These are phyloP conservation scores for Boletellus ananiceps DNA, from an alignment of 768 basidiomycete species.

Conservation along the genomic window DNA sequence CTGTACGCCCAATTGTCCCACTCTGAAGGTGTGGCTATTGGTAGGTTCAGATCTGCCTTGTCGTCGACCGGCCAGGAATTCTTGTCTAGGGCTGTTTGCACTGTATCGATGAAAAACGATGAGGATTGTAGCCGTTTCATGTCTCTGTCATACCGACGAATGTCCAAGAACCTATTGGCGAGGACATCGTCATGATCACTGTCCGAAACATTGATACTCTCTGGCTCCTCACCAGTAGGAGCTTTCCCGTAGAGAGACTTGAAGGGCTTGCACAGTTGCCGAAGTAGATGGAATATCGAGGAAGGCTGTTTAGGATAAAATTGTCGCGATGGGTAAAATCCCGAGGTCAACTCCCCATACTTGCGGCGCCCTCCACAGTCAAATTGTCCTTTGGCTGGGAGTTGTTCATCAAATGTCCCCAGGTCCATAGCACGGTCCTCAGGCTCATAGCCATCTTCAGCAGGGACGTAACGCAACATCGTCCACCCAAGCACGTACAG, in stretches of 20 bases:
- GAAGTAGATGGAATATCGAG: neutral
- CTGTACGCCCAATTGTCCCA: too few relatives aligned
- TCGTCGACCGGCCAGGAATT: neutral
- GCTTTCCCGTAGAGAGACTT: neutral
- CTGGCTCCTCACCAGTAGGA: too few relatives aligned
- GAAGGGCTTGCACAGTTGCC: neutral
- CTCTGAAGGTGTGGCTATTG: neutral
- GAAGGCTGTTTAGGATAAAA: neutral
- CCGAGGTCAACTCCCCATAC: neutral
- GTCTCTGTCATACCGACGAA: neutral
- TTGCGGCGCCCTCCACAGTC: neutral
- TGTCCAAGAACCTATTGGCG: too few relatives aligned
- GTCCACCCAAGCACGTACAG: slow-evolving; percentile 10
- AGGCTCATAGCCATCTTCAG: neutral
- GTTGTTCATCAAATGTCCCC: neutral
- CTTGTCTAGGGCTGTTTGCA: neutral
- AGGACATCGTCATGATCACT: too few relatives aligned
- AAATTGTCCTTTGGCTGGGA: too few relatives aligned
- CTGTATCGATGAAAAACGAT: neutral
- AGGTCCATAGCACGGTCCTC: neutral
- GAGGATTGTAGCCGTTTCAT: neutral
- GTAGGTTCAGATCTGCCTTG: neutral
- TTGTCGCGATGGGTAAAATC: neutral
- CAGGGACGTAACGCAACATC: neutral
- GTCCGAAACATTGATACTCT: too few relatives aligned